phyloP scores from a whole-genome alignment of 1,284 basidiomycete genomes.

The Puccinia novopanici region DNA sequence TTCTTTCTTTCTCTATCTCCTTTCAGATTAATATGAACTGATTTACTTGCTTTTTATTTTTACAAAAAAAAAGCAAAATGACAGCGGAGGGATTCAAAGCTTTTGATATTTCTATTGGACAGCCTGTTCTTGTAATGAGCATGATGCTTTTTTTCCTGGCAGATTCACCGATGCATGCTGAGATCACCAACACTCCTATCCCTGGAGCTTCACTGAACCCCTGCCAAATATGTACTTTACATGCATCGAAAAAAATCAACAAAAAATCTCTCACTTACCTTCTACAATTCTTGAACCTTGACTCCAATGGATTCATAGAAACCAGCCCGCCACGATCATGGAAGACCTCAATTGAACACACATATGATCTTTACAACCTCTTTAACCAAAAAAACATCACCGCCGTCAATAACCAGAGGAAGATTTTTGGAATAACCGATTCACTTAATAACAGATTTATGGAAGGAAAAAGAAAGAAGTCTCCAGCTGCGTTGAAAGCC shows the following conservation, averaged over 20 bases:
- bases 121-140: too few species aligned
- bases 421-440: slow-evolving; percentile 1
- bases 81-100: background rate
- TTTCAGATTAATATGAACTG: background rate
- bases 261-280: slow-evolving; percentile 9
- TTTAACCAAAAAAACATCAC: background rate
- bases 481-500: background rate
- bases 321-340: background rate
- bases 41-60: background rate
- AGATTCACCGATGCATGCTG: slow-evolving; percentile 16
- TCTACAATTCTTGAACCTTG: slow-evolving; percentile 3
- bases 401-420: background rate
- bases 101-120: slow-evolving; percentile 2
- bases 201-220: slow-evolving; percentile 8
- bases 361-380: background rate
- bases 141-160: slow-evolving; percentile 22
- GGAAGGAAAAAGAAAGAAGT: slow-evolving; percentile 16
- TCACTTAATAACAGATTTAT: slow-evolving; percentile 8
- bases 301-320: background rate
- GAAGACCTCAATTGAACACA: background rate
- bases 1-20: background rate
- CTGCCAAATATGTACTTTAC: slow-evolving; percentile 17
- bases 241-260: background rate
- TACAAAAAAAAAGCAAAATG: background rate
- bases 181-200: slow-evolving; percentile 10